Percentiles rank a stretch among this genome's conserved stretches.
phyloP scores from a whole-genome alignment of 1,284 basidiomycete genomes.

The Sanguinoderma infundibulare region DNA sequence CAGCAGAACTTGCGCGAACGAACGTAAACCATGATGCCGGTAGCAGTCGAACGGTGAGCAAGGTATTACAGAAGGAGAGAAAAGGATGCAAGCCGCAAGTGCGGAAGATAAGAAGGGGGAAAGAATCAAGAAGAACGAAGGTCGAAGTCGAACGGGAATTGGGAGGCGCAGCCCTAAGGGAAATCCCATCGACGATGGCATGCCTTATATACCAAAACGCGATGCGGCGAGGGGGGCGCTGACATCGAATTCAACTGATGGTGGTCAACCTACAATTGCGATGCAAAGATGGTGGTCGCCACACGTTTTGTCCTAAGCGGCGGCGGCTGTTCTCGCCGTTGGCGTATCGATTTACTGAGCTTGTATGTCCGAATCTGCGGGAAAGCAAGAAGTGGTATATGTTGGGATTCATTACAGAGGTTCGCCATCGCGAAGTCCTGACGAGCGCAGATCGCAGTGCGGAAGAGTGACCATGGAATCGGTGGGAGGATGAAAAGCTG shows the following conservation, averaged over 20 bases:
- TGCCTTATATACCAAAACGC: slow-evolving; percentile 20
- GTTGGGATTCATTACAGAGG: not conserved
- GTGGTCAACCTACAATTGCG: not conserved
- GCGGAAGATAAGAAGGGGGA: slow-evolving; percentile 6
- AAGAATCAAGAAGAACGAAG: slow-evolving; percentile 7
- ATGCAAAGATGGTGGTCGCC: slow-evolving; percentile 2
- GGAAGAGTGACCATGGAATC: not conserved
- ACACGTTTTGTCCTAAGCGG: not conserved
- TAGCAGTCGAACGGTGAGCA: not conserved
- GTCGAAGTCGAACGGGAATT: slow-evolving; percentile 11
- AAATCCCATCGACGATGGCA: not conserved
- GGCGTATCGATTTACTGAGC: not conserved
- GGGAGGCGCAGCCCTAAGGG: slow-evolving; percentile 25
- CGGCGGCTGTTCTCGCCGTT: not conserved
- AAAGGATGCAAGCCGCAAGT: slow-evolving; percentile 11
- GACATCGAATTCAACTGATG: slow-evolving; percentile 9
- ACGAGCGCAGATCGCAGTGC: not conserved
- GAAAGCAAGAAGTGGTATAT: not conserved
- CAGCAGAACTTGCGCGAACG: slow-evolving; percentile 54
- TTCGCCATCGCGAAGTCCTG: not conserved
- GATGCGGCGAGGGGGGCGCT: not conserved
- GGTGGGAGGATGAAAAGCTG: not conserved
- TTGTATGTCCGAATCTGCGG: not conserved
- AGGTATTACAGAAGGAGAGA: not conserved
- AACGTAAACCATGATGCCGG: slow-evolving; percentile 33